These are phyloP conservation scores for Kingdonia uniflora DNA, from an alignment of 164 flowering plant genomes.

Conservation along the genomic window DNA sequence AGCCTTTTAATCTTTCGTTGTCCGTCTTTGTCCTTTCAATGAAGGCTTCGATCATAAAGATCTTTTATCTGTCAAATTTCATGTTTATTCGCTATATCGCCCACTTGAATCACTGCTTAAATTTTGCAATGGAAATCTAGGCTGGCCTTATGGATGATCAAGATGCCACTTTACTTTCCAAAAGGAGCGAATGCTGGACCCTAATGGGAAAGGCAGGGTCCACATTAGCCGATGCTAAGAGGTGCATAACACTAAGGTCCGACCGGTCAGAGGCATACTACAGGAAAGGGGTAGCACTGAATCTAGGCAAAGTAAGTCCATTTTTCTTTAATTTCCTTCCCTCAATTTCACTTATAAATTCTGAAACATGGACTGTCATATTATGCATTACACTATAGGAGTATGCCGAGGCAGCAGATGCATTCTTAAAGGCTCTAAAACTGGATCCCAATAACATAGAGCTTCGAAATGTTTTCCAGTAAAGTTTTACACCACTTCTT, in stretches of 20 bases:
- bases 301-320: background rate
- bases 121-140: too few species aligned
- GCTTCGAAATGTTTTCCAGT: background rate
- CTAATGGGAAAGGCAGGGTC: background rate
- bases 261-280: slow-evolving; percentile 3
- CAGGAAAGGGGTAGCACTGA: slow-evolving; percentile 1
- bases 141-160: too few species aligned
- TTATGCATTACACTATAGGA: background rate
- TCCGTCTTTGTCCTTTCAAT: too few species aligned
- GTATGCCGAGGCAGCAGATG: background rate
- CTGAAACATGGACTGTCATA: background rate
- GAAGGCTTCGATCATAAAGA: too few species aligned
- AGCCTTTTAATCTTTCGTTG: too few species aligned
- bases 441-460: background rate
- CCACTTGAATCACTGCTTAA: too few species aligned
- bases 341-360: too few species aligned
- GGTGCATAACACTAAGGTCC: background rate
- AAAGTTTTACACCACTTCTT: background rate
- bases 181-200: background rate
- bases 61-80: too few species aligned
- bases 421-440: background rate
- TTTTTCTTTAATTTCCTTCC: background rate
- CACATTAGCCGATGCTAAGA: background rate
- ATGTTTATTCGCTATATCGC: too few species aligned
- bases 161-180: background rate